phyloP scores from a whole-genome alignment of 345 rosid genomes.

The Populus ilicifolia region DNA sequence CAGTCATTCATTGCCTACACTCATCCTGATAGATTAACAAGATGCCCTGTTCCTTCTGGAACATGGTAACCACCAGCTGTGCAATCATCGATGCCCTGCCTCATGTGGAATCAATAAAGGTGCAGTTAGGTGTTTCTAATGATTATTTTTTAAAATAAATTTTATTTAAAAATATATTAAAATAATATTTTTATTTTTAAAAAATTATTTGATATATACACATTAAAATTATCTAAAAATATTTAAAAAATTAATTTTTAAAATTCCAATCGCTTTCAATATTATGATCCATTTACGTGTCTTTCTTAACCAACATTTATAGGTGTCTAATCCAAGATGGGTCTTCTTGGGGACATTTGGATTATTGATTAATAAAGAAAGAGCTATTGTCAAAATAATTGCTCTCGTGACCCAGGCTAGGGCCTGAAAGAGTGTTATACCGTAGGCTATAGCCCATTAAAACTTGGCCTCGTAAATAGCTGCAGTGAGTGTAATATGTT shows the following conservation, averaged over 20 bases:
- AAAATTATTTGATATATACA: rapidly evolving
- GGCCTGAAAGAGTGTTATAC: neutral
- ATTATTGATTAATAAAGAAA: conserved; percentile 1
- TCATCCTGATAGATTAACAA: neutral
- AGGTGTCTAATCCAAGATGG: conserved; percentile 1
- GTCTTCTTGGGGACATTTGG: neutral
- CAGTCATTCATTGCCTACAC: neutral
- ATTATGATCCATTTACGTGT: conserved; percentile 2
- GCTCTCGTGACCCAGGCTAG: conserved; percentile 9
- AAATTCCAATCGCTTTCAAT: neutral
- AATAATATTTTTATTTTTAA: no score
- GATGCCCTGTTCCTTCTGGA: neutral
- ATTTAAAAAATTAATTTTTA: no score
- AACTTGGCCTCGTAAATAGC: no score
- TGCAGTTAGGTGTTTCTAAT: neutral
- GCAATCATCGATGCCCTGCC: conserved; percentile 7
- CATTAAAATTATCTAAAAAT: no score
- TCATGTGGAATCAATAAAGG: neutral
- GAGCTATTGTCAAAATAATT: conserved; percentile 4
- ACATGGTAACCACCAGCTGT: conserved; percentile 6
- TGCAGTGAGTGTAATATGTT: no score
- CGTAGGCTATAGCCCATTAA: neutral
- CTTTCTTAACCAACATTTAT: neutral
- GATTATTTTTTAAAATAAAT: rapidly evolving
- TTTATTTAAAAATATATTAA: no score